These are phyloP conservation scores for Phytophthora constricta DNA, from an alignment of 352 stramenopile species.

Conservation along the genomic window DNA sequence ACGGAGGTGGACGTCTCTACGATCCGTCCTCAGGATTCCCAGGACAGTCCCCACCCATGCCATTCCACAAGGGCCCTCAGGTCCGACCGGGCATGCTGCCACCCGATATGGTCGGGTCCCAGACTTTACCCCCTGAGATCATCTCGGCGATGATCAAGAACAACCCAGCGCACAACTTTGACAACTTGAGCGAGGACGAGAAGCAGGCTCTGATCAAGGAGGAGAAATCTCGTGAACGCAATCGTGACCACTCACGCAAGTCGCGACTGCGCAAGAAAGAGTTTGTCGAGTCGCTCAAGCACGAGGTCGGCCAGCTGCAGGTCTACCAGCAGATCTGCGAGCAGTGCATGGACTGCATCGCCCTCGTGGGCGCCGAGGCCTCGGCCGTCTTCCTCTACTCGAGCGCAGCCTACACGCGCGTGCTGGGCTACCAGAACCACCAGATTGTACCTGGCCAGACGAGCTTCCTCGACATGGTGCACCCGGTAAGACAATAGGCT, in stretches of 20 bases:
- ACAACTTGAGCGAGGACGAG: slow-evolving; percentile 84
- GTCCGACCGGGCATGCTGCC: slow-evolving; percentile 31
- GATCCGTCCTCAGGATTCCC: slow-evolving; percentile 63
- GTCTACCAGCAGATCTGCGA: slow-evolving; percentile 89
- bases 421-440: slow-evolving; percentile 81
- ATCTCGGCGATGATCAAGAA: slow-evolving; percentile 87
- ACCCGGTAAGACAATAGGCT: slow-evolving; percentile 53
- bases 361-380: slow-evolving; percentile 69
- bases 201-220: slow-evolving; percentile 82
- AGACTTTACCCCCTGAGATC: slow-evolving; percentile 83
- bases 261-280: slow-evolving; percentile 95
- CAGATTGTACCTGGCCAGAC: slow-evolving; percentile 77
- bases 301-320: slow-evolving; percentile 81
- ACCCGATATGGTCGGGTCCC: slow-evolving; percentile 61
- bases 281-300: slow-evolving; percentile 94
- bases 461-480: slow-evolving; percentile 86
- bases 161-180: slow-evolving; percentile 68
- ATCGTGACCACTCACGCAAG: slow-evolving; percentile 96
- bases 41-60: slow-evolving; percentile 41
- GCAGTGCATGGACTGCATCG: slow-evolving; percentile 81
- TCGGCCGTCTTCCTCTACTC: slow-evolving; percentile 73
- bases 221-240: slow-evolving; percentile 90
- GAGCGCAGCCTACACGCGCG: slow-evolving; percentile 68
- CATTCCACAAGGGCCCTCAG: slow-evolving; percentile 54
- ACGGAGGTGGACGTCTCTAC: slow-evolving; percentile 72